Percentiles rank a stretch among this genome's conserved stretches.
Evolutionary conservation across 768 basidiomycete species (phyloP).

Genomic region (Suillus weaverae): DNA sequence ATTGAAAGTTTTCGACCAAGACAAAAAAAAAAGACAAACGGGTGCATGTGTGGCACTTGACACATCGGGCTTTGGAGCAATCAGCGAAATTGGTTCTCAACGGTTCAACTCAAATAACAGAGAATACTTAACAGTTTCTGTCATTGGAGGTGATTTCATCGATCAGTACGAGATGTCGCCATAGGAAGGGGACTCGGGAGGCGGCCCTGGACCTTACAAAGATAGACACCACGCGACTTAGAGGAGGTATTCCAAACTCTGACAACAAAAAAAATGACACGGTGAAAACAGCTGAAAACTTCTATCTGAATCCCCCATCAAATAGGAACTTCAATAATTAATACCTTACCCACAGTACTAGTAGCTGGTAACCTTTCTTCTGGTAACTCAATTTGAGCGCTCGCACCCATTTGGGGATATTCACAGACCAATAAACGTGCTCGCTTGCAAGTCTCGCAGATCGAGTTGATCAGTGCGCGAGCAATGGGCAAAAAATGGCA

Average conservation of each 20-base stretch:
- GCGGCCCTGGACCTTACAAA: background rate
- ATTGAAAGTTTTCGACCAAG: background rate
- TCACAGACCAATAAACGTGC: background rate
- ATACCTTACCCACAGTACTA: background rate
- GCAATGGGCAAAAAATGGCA: background rate
- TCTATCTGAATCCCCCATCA: background rate
- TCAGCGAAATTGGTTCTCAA: background rate
- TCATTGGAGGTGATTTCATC: background rate
- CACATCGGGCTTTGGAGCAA: background rate
- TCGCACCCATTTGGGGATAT: background rate
- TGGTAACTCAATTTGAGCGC: background rate
- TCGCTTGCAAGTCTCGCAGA: background rate
- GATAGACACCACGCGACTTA: background rate
- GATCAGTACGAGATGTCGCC: background rate
- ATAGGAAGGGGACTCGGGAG: too few relatives aligned
- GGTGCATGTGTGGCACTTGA: background rate
- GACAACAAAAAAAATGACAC: background rate
- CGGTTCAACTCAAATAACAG: too few relatives aligned
- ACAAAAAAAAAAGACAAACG: background rate
- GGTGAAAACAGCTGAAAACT: background rate
- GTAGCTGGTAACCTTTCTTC: background rate
- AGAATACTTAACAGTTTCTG: too few relatives aligned
- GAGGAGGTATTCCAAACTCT: background rate
- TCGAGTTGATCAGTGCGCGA: background rate
- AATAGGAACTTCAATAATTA: background rate